phyloP scores from a whole-genome alignment of 2,329 filamentous ascomycete species.

The Colletotrichum ledebouriae region DNA sequence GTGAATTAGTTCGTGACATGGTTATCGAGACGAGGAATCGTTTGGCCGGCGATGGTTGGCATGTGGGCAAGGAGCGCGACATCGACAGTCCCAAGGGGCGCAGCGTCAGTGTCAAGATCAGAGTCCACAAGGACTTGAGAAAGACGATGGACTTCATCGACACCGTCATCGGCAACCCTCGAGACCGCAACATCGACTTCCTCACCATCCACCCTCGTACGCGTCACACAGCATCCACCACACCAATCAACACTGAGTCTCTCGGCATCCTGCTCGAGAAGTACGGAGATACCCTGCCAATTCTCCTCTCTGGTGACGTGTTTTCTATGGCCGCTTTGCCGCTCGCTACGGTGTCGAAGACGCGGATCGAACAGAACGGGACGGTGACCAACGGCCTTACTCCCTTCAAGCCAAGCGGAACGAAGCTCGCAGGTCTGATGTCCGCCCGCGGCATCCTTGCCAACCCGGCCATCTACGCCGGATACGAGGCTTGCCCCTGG shows the following conservation, averaged over 20 bases:
- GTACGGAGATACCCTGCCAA: constrained; percentile 68
- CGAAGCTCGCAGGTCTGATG: constrained; percentile 74
- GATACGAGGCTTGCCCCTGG: constrained; percentile 69
- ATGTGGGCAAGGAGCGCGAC: constrained; percentile 59
- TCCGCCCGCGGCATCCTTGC: constrained; percentile 76
- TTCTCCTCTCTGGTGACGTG: constrained; percentile 78
- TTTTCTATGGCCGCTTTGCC: constrained; percentile 69
- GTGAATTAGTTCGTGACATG: constrained; percentile 76
- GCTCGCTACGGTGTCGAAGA: constrained; percentile 50
- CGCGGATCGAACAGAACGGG: not conserved
- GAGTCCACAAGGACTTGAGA: constrained; percentile 74
- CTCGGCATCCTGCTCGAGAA: constrained; percentile 68
- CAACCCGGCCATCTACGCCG: constrained; percentile 76
- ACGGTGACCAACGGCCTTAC: constrained; percentile 21
- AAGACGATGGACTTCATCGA: constrained; percentile 73
- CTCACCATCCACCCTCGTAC: constrained; percentile 79
- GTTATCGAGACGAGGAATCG: constrained; percentile 68
- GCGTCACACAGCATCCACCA: constrained; percentile 70
- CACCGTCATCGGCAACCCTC: constrained; percentile 68
- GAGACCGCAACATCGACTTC: constrained; percentile 71
- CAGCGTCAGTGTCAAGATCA: constrained; percentile 78
- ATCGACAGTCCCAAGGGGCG: constrained; percentile 60
- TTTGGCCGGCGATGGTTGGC: constrained; percentile 67
- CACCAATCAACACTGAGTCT: constrained; percentile 72
- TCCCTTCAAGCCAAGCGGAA: constrained; percentile 54